Evolutionary conservation across 371 early-diverging fungal species (phyloP).

Genomic region (Lichtheimia corymbifera): DNA sequence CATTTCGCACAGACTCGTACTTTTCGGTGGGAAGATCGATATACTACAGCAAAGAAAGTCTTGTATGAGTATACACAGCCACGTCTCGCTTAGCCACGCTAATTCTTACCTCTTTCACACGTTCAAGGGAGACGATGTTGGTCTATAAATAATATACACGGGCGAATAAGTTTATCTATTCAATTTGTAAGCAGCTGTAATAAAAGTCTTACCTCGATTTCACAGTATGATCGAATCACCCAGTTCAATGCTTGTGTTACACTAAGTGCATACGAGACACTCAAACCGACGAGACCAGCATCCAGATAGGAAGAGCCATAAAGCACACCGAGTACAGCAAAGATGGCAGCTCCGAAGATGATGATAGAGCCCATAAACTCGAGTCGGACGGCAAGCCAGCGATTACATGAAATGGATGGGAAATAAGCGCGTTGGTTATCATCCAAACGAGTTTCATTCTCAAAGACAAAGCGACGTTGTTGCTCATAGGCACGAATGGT

Average conservation of each 20-base stretch:
- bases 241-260: constrained; percentile 86
- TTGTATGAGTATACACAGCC: neutral
- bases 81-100: constrained; percentile 4
- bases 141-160: constrained; percentile 36
- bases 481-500: constrained; percentile 87
- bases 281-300: constrained; percentile 82
- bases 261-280: constrained; percentile 82
- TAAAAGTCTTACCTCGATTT: constrained; percentile 29
- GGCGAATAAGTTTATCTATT: neutral
- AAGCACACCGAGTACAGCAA: constrained; percentile 61
- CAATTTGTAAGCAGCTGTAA: neutral
- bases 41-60: constrained; percentile 42
- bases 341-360: constrained; percentile 63
- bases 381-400: constrained; percentile 92
- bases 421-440: constrained; percentile 80
- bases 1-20: constrained; percentile 42
- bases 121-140: constrained; percentile 84
- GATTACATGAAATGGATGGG: constrained; percentile 78
- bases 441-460: constrained; percentile 78
- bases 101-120: constrained; percentile 67
- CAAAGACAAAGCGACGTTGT: constrained; percentile 67
- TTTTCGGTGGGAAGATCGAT: constrained; percentile 83
- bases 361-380: constrained; percentile 73
- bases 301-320: constrained; percentile 48
- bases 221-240: constrained; percentile 68